These are phyloP conservation scores for Neurospora sp. DNA, from an alignment of 495 filamentous ascomycete species.

Conservation along the genomic window DNA sequence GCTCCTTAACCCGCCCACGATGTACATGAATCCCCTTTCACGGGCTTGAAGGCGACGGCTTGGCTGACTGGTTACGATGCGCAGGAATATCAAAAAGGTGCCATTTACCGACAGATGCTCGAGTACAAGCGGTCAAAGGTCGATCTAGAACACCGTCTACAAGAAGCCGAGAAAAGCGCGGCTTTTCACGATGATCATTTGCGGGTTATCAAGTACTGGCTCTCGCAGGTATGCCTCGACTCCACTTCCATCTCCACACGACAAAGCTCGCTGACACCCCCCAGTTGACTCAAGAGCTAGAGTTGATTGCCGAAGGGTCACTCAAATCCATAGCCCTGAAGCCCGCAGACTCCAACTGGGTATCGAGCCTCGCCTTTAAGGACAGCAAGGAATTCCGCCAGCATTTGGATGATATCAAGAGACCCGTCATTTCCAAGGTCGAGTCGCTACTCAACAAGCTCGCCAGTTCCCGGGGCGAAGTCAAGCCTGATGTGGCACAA, in stretches of 20 bases:
- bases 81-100: constrained; percentile 94
- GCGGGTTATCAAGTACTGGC: constrained; percentile 82
- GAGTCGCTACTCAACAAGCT: constrained; percentile 34
- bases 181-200: constrained; percentile 84
- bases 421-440: constrained; percentile 33
- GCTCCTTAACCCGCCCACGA: constrained; percentile 15
- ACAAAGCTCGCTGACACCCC: constrained; percentile 21
- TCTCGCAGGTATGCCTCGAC: constrained; percentile 60
- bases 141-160: constrained; percentile 63
- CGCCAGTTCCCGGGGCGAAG: constrained; percentile 27
- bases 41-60: constrained; percentile 14
- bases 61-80: constrained; percentile 19
- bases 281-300: constrained; percentile 80
- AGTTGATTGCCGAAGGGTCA: constrained; percentile 49
- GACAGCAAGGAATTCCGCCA: constrained; percentile 63
- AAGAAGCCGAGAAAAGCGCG: constrained; percentile 63
- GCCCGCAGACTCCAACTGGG: constrained; percentile 36
- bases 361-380: constrained; percentile 52
- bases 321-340: constrained; percentile 32
- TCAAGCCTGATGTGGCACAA: constrained; percentile 54
- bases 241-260: constrained; percentile 14
- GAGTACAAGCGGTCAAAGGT: constrained; percentile 88
- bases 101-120: constrained; percentile 92
- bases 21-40: constrained; percentile 16
- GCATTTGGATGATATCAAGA: constrained; percentile 55